Evolutionary conservation across 1,284 basidiomycete genomes (phyloP).

Genomic region (Ceratobasidium sp.): DNA sequence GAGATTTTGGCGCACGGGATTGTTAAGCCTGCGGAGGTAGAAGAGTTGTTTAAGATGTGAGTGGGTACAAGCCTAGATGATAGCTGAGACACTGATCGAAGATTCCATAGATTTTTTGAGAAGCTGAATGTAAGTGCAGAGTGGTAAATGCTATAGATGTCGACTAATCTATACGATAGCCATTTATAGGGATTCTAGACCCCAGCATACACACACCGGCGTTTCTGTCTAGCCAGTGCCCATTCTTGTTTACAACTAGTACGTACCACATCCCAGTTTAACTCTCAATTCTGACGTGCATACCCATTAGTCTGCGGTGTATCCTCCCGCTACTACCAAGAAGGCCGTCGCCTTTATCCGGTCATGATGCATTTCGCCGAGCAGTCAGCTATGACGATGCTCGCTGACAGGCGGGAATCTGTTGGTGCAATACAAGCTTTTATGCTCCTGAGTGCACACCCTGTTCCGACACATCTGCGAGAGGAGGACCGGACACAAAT

Average conservation of each 20-base stretch:
- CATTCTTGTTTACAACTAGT: constrained; percentile 86
- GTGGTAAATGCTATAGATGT: neutral
- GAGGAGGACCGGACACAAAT: constrained; percentile 86
- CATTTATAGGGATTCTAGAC: constrained; percentile 79
- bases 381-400: constrained; percentile 79
- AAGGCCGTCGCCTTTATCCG: constrained; percentile 82
- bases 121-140: constrained; percentile 71
- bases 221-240: constrained; percentile 79
- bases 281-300: neutral
- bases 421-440: constrained; percentile 79
- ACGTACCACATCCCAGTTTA: constrained; percentile 56
- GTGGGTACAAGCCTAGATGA: constrained; percentile 55
- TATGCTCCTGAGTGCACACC: constrained; percentile 82
- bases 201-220: constrained; percentile 78
- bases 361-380: constrained; percentile 90
- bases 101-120: constrained; percentile 70
- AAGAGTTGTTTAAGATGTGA: constrained; percentile 85
- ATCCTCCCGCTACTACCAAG: constrained; percentile 77
- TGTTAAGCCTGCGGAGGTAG: constrained; percentile 82
- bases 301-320: constrained; percentile 74
- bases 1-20: constrained; percentile 86
- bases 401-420: constrained; percentile 85
- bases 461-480: constrained; percentile 81
- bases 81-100: constrained; percentile 51
- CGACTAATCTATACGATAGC: constrained; percentile 58